Conservation (phyloP, 805 yeast genomes). For the Myxozyma geophila region DNA sequence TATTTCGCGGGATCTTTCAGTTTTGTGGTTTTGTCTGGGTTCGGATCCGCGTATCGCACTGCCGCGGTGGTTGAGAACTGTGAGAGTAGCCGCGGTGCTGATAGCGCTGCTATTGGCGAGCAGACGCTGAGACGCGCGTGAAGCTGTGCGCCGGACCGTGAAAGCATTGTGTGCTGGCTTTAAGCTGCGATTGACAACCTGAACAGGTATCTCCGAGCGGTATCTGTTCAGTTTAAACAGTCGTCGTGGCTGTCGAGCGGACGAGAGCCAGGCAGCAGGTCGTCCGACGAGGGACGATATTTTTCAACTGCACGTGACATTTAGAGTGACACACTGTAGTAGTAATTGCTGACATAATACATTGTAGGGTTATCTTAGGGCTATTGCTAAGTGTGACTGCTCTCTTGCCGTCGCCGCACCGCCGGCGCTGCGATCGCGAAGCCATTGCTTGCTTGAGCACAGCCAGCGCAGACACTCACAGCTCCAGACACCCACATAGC, state of each 20-base stretch:
- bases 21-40: constrained; percentile 16
- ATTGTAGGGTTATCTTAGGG: constrained; percentile 7
- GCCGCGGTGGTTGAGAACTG: constrained; percentile 12
- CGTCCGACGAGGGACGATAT: constrained; percentile 1
- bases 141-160: background rate
- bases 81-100: background rate
- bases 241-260: too few relatives aligned
- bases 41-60: constrained; percentile 1
- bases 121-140: background rate
- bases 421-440: constrained; percentile 4
- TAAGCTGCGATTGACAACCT: background rate
- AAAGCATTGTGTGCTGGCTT: background rate
- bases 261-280: background rate
- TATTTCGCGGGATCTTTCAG: constrained; percentile 21
- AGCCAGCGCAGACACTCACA: background rate
- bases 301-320: constrained; percentile 7
- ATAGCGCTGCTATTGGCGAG: background rate
- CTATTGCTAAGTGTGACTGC: background rate
- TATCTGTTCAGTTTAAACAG: background rate
- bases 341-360: background rate
- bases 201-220: background rate
- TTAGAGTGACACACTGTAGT: background rate
- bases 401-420: background rate
- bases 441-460: background rate
- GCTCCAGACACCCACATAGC: background rate